Percentiles rank a stretch among this genome's conserved stretches.
Evolutionary conservation across 2,329 filamentous ascomycete genomes (phyloP).

Genomic region (Talaromyces sp.): DNA sequence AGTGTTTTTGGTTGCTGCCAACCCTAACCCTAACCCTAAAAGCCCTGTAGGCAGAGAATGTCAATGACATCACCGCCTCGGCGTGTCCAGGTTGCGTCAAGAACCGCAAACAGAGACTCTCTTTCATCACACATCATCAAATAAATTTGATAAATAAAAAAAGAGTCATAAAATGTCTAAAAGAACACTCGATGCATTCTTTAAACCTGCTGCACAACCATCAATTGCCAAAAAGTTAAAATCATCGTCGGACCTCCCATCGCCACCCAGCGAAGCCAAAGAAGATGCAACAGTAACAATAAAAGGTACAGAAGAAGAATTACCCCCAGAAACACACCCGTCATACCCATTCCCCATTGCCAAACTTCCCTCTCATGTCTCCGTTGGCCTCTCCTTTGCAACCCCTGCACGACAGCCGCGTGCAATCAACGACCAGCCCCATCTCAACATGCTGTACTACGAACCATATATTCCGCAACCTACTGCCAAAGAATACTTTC

Average conservation of each 20-base stretch:
- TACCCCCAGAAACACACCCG: slow-evolving; percentile 36
- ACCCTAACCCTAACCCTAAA: too few species aligned
- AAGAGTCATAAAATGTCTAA: slow-evolving; percentile 39
- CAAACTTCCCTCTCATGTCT: slow-evolving; percentile 41
- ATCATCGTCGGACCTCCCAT: slow-evolving; percentile 17
- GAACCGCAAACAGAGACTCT: not conserved
- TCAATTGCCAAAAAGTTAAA: slow-evolving; percentile 30
- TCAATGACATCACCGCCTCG: not conserved
- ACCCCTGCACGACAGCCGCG: slow-evolving; percentile 50
- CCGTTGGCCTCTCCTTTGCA: slow-evolving; percentile 16
- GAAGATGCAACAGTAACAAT: not conserved
- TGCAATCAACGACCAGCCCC: slow-evolving; percentile 60
- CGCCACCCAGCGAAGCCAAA: not conserved
- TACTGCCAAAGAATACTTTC: slow-evolving; percentile 57
- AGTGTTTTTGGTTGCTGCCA: too few species aligned
- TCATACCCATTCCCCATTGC: slow-evolving; percentile 52
- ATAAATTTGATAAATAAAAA: not conserved
- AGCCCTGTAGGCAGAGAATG: not conserved
- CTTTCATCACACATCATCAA: not conserved
- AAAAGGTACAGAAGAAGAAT: not conserved
- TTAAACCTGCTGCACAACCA: slow-evolving; percentile 43
- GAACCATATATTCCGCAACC: slow-evolving; percentile 63
- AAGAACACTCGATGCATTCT: slow-evolving; percentile 66
- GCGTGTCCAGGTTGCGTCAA: not conserved
- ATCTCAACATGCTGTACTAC: slow-evolving; percentile 71